Percentiles rank a stretch among this genome's conserved stretches.
Evolutionary conservation across 1,139 yeast species (phyloP).

Genomic region (Debaryomycetaceae sp.): DNA sequence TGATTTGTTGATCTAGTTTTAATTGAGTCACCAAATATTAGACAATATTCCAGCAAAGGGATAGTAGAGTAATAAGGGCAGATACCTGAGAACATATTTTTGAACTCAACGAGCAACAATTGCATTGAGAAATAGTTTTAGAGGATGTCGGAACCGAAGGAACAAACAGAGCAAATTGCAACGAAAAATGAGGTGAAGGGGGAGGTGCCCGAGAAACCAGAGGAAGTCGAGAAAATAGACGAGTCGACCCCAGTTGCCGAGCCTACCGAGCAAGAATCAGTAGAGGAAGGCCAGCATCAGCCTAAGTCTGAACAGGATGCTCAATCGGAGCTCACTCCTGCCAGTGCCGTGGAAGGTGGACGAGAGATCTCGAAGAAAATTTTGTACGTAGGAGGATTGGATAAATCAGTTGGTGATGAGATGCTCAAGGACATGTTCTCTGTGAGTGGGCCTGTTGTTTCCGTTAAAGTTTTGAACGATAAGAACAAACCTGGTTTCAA

Average conservation of each 20-base stretch:
- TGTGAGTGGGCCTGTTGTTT: constrained; percentile 56
- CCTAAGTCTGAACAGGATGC: neutral
- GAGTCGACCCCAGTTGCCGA: constrained; percentile 3
- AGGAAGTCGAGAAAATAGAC: neutral
- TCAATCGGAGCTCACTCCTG: constrained; percentile 34
- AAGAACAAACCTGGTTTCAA: constrained; percentile 72
- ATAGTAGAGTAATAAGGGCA: neutral
- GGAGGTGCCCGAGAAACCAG: neutral
- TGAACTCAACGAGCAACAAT: neutral
- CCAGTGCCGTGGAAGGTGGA: constrained; percentile 76
- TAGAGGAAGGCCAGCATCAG: constrained; percentile 1
- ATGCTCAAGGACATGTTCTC: constrained; percentile 58
- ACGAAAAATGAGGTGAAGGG: neutral
- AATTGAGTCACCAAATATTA: neutral
- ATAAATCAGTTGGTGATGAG: constrained; percentile 63
- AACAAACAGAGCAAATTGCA: constrained; percentile 1
- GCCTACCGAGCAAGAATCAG: constrained; percentile 1
- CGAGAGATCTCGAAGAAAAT: constrained; percentile 72
- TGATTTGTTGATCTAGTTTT: neutral
- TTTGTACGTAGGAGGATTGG: constrained; percentile 74
- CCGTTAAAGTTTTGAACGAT: constrained; percentile 69
- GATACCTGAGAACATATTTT: neutral
- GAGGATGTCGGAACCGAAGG: constrained; percentile 9
- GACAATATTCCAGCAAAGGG: neutral
- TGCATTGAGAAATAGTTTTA: neutral